phyloP scores from a whole-genome alignment of 495 filamentous ascomycete genomes.

The Pseudotulostoma volvatum region DNA sequence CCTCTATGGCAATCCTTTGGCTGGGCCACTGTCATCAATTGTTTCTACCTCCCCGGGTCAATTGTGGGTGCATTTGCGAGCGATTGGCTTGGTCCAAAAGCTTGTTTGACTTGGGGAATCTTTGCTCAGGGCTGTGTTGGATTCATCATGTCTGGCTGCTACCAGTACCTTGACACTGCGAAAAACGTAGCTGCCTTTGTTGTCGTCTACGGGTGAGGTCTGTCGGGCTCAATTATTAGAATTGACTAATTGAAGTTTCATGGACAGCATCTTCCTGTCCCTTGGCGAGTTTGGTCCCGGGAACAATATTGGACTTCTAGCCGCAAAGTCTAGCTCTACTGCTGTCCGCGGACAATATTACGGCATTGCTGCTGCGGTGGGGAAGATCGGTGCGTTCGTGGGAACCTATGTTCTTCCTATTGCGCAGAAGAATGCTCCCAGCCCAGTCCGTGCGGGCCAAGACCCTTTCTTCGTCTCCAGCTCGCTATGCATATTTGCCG shows the following conservation, averaged over 20 bases:
- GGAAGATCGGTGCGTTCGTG: conserved; percentile 82
- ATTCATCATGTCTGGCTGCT: conserved; percentile 73
- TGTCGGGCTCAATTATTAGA: neutral
- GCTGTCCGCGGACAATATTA: conserved; percentile 84
- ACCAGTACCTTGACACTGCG: conserved; percentile 41
- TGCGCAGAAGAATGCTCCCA: conserved; percentile 49
- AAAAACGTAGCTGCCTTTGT: conserved; percentile 59
- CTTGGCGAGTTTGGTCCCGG: conserved; percentile 79
- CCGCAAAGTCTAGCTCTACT: conserved; percentile 76
- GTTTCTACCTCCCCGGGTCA: conserved; percentile 76
- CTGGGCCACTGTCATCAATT: conserved; percentile 71
- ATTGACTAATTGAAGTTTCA: too few species aligned
- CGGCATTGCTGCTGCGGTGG: conserved; percentile 66
- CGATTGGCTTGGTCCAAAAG: conserved; percentile 61
- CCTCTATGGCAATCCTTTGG: conserved; percentile 62
- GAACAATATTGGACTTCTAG: conserved; percentile 78
- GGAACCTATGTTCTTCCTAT: conserved; percentile 69
- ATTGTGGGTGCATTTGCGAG: conserved; percentile 55
- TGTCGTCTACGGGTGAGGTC: conserved; percentile 46
- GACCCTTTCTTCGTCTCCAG: conserved; percentile 68
- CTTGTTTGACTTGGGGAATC: conserved; percentile 52
- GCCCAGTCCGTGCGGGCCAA: conserved; percentile 43
- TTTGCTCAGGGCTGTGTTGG: conserved; percentile 57
- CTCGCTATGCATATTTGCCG: conserved; percentile 45
- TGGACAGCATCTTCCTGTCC: conserved; percentile 57